Percentiles rank a stretch among this genome's conserved stretches.
These are phyloP conservation scores for Penicillium egyptiacum DNA, from an alignment of 495 filamentous ascomycete genomes.

Conservation along the genomic window DNA sequence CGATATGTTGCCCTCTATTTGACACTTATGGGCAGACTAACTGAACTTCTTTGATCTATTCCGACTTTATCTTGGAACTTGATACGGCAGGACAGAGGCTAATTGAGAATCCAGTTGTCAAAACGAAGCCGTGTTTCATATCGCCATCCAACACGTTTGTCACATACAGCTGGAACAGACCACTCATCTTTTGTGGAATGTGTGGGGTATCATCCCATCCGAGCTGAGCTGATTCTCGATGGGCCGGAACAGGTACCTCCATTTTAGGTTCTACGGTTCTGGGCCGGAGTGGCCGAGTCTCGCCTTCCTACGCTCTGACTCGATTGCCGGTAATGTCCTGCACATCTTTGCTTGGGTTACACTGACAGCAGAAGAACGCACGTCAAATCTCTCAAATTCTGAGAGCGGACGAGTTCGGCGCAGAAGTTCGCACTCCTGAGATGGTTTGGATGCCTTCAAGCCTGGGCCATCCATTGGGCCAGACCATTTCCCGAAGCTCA, in stretches of 20 bases:
- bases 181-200: not conserved
- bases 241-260: conserved; percentile 3
- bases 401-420: not conserved
- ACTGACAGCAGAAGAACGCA: not conserved
- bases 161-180: not conserved
- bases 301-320: not conserved
- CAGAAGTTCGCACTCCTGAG: not conserved
- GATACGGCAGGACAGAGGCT: not conserved
- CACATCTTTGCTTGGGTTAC: not conserved
- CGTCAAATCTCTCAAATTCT: not conserved
- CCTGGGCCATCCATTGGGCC: not conserved
- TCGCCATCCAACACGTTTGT: not conserved
- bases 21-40: not conserved
- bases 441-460: not conserved
- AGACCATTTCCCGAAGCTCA: not conserved
- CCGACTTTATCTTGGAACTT: not conserved
- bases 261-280: not conserved
- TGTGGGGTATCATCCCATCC: not conserved
- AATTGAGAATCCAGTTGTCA: not conserved
- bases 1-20: not conserved
- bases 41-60: not conserved
- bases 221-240: conserved; percentile 1
- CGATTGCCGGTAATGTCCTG: not conserved
- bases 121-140: not conserved
- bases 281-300: conserved; percentile 1